Base-by-base conservation (phyloP, 2,329 filamentous ascomycete genomes). In the Didymella arachidicola region DNA sequence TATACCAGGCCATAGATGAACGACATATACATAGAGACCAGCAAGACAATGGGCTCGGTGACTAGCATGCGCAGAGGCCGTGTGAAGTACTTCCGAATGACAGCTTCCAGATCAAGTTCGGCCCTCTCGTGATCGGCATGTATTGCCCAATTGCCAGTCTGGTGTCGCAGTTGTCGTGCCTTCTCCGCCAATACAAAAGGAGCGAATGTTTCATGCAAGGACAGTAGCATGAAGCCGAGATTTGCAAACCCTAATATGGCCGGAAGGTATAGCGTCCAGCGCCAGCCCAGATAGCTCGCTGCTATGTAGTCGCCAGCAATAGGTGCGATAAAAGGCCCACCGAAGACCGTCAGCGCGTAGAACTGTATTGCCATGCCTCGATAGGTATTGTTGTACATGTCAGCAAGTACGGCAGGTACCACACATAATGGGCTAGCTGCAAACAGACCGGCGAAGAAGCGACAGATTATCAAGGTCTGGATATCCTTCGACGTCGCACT, bases 51-150 rank as follows among this genome's bases (percentile, higher is more conserved):
- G 1, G 71, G 70, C 8, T 67, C 67, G 7, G 54, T 64, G 38
- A 66, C 61, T 8, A 74, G 65, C 6, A 74, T 57, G 22, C 67
- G 67, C 14, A 71, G 43, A 2, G 72, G 72, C 19, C 68, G 61
- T 22, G 65, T 49, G n/a, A 72, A 11, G 22, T 55, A 55, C 7
- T 43, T 55, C 6, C 29, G 38, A 2, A 30, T 19, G 4, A 55
- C 25, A 12, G 36, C 53, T 6, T 43, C n/a, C 2, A 38, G 5
- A n/a, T 44, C 29, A 2, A 44, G 12, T n/a, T 48, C 38, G 4
- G 30, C 7, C 16, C 11, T 26, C 22, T 55, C 53, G 10, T 49
- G 38, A 6, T 49, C 45, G 16, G 53, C 53, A 29, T 55, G 53
- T 14, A 55, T 36, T 4, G 39, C 45, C 53, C 53, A 55, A 7